These are phyloP conservation scores for Rossbeevera mucosa DNA, from an alignment of 768 basidiomycete genomes.

Conservation along the genomic window DNA sequence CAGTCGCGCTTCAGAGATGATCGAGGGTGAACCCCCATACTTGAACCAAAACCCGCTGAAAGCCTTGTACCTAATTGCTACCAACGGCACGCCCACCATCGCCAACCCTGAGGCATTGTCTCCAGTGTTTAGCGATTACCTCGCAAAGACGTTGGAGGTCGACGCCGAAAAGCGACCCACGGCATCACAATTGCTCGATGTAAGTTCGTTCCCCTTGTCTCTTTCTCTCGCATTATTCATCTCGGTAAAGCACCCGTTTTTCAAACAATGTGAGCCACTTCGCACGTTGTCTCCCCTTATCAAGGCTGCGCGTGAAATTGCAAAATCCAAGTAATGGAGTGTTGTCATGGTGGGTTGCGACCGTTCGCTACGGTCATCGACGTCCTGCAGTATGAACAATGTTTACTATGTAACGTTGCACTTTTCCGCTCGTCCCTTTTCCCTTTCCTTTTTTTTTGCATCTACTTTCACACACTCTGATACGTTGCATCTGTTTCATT, in stretches of 20 bases:
- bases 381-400: slow-evolving; percentile 2
- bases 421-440: neutral
- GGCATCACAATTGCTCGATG: slow-evolving; percentile 75
- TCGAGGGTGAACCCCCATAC: slow-evolving; percentile 96
- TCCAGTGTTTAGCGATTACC: slow-evolving; percentile 81
- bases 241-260: slow-evolving; percentile 70
- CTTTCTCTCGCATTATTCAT: slow-evolving; percentile 3
- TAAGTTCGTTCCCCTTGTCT: slow-evolving; percentile 30
- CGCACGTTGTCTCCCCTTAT: slow-evolving; percentile 84
- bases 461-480: slow-evolving; percentile 16
- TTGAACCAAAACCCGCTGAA: slow-evolving; percentile 95
- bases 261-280: slow-evolving; percentile 81
- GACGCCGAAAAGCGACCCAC: slow-evolving; percentile 92
- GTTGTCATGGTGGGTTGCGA: neutral
- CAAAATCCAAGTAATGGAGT: slow-evolving; percentile 47
- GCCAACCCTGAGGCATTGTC: slow-evolving; percentile 82
- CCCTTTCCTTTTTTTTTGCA: slow-evolving; percentile 9
- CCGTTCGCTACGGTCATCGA: neutral
- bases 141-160: slow-evolving; percentile 85
- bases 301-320: slow-evolving; percentile 86
- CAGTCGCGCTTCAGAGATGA: slow-evolving; percentile 71
- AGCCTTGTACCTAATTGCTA: slow-evolving; percentile 96
- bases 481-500: slow-evolving; percentile 16
- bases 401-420: slow-evolving; percentile 10
- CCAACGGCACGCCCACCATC: slow-evolving; percentile 95